These are phyloP conservation scores for Pichia pseudocactophila DNA, from an alignment of 805 yeast species.

Conservation along the genomic window DNA sequence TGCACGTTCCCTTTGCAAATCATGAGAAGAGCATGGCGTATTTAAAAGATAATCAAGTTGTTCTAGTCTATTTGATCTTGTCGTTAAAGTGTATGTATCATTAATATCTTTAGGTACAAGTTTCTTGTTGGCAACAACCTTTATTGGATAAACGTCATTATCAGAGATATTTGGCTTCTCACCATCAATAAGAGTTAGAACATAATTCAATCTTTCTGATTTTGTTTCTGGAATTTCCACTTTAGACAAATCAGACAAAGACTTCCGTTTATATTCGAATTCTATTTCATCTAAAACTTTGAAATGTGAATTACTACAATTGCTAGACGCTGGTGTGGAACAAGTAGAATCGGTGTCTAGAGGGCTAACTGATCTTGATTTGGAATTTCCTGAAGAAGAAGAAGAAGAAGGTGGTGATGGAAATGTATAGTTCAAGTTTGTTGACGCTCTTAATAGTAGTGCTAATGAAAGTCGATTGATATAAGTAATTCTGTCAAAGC, in stretches of 20 bases:
- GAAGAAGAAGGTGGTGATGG: neutral
- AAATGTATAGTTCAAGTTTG: slow-evolving; percentile 2
- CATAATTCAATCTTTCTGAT: slow-evolving; percentile 13
- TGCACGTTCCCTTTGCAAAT: slow-evolving; percentile 33
- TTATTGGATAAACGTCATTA: slow-evolving; percentile 19
- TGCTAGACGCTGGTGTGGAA: neutral
- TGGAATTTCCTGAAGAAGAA: neutral
- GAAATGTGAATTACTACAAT: neutral
- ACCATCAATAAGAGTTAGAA: slow-evolving; percentile 19
- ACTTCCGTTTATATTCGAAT: neutral
- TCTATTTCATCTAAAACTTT: neutral
- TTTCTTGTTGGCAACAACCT: slow-evolving; percentile 14
- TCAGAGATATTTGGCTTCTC: slow-evolving; percentile 9
- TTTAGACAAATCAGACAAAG: neutral
- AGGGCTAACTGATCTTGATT: neutral
- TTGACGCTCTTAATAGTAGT: slow-evolving; percentile 16
- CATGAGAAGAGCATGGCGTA: slow-evolving; percentile 30
- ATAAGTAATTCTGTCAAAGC: slow-evolving; percentile 18
- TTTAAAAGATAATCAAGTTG: slow-evolving; percentile 21
- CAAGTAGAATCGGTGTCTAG: neutral
- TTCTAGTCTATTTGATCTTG: slow-evolving; percentile 18
- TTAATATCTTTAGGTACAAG: slow-evolving; percentile 16
- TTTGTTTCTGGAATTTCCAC: slow-evolving; percentile 16
- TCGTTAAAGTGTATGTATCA: slow-evolving; percentile 24
- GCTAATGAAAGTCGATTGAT: slow-evolving; percentile 23